A percentile compares a stretch with the other conserved stretches of the same genome.
Evolutionary conservation across 345 rosid species (phyloP).

Genomic region (Linum usitatissimum): DNA sequence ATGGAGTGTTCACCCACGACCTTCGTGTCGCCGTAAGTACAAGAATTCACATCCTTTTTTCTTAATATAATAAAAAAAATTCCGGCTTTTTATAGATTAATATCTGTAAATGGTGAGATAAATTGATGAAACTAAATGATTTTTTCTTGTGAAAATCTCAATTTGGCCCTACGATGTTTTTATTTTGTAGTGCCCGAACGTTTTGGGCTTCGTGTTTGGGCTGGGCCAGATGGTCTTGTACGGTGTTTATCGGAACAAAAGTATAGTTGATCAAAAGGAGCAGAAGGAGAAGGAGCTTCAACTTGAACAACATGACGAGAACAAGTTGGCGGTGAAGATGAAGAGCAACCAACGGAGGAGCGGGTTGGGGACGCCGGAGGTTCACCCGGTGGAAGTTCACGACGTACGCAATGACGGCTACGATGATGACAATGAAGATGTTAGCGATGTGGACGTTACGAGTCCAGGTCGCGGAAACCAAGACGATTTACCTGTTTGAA

Average conservation of each 20-base stretch:
- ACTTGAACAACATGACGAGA: conserved; percentile 7
- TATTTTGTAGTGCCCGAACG: conserved; percentile 50
- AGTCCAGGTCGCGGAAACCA: too few species aligned
- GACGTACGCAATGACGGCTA: background rate
- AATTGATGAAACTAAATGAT: too few species aligned
- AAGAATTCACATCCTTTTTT: too few species aligned
- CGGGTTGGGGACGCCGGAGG: conserved; percentile 20
- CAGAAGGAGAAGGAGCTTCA: background rate
- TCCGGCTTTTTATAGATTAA: too few species aligned
- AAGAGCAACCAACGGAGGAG: conserved; percentile 15
- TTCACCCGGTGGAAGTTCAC: conserved; percentile 2
- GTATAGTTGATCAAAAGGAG: background rate
- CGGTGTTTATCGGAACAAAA: conserved; percentile 34
- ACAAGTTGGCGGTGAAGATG: conserved; percentile 20
- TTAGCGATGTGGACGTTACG: too few species aligned
- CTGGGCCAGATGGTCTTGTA: conserved; percentile 61
- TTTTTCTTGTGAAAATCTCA: too few species aligned
- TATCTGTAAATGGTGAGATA: too few species aligned
- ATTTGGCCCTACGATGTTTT: background rate
- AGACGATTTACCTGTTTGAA: too few species aligned
- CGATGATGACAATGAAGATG: background rate
- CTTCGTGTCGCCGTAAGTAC: conserved; percentile 63
- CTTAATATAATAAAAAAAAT: too few species aligned
- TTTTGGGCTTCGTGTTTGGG: conserved; percentile 62
- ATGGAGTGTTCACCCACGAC: conserved; percentile 54